Base-by-base conservation (phyloP, 805 yeast genomes). In the Candida coleopterorum region DNA sequence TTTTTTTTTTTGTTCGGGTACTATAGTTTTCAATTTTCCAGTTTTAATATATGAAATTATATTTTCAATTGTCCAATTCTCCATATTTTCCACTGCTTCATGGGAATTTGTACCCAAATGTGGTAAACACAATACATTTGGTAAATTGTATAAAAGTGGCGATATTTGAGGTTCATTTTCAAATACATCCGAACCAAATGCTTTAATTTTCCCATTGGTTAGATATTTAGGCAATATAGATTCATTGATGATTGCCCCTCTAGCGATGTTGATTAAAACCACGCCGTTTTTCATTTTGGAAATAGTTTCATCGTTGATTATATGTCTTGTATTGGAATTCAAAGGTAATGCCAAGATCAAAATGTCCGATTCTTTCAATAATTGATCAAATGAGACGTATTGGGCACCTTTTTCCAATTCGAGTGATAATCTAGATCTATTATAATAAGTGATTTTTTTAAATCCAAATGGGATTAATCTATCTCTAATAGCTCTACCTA, bases 1-100 rank as follows among this genome's bases (percentile, higher is more conserved):
- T n/a, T n/a, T n/a, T n/a, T n/a, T n/a, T n/a, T n/a, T 49, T 53
- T 78, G 74, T 54, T 93, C 98, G 2, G 96, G 94, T n/a, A 90
- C 95, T 26, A 85, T 60, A 0, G 85, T 66, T 39, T 72, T 56
- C 10, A 89, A 85, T 54, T 76, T 79, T 5, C 95, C 95, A 0
- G 79, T 72, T 9, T 62, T 56, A 25, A 86, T 50, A 32, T 63
- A 80, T n/a, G 66, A 56, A 25, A 64, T 61, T 8, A 85, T 77
- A 57, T 90, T 90, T 22, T 72, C 71, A 20, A 85, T 77, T 23
- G 81, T 86, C 55, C 76, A 76, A 47, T 75, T 77, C 62, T 89
- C 96, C 96, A 93, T 85, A 47, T 73, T 72, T 48, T 68, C 62
- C 50, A 83, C 74, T 3, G 95, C 82, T 59, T 87, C 94, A 34